Percentiles rank a stretch among this genome's conserved stretches.
Evolutionary conservation across 148 eudicot genomes (phyloP).

Genomic region (Amaranthus palmeri): DNA sequence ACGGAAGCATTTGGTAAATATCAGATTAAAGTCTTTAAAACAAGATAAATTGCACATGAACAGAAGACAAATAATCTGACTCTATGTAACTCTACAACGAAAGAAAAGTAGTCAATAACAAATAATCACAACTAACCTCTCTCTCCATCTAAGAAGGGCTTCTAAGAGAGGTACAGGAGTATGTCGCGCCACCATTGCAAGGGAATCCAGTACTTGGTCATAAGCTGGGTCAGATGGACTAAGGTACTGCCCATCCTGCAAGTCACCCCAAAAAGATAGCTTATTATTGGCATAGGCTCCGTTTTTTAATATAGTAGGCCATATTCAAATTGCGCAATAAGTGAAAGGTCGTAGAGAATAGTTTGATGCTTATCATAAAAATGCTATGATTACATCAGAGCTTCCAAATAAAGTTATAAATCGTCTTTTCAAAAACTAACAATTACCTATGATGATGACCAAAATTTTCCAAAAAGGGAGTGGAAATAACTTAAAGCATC

Average conservation of each 20-base stretch:
- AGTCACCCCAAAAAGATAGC: slow-evolving; percentile 12
- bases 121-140: slow-evolving; percentile 42
- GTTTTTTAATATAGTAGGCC: background rate
- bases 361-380: too few species aligned
- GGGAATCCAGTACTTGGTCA: slow-evolving; percentile 96
- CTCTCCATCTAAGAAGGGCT: slow-evolving; percentile 97
- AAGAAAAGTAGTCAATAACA: background rate
- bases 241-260: slow-evolving; percentile 98
- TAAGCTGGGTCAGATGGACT: slow-evolving; percentile 98
- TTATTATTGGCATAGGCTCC: background rate
- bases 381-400: too few species aligned
- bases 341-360: background rate
- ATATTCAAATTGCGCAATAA: background rate
- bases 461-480: too few species aligned
- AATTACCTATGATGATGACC: too few species aligned
- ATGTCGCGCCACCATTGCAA: slow-evolving; percentile 99
- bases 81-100: background rate
- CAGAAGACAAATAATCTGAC: background rate
- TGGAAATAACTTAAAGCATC: too few species aligned
- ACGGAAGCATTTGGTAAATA: background rate
- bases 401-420: too few species aligned
- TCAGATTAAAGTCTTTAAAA: background rate
- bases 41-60: background rate
- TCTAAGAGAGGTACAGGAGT: slow-evolving; percentile 96
- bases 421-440: too few species aligned